Evolutionary conservation across 2,329 filamentous ascomycete genomes (phyloP), one percentile per base, ranked within the genome.

Genomic region (Knufia fluminis): DNA sequence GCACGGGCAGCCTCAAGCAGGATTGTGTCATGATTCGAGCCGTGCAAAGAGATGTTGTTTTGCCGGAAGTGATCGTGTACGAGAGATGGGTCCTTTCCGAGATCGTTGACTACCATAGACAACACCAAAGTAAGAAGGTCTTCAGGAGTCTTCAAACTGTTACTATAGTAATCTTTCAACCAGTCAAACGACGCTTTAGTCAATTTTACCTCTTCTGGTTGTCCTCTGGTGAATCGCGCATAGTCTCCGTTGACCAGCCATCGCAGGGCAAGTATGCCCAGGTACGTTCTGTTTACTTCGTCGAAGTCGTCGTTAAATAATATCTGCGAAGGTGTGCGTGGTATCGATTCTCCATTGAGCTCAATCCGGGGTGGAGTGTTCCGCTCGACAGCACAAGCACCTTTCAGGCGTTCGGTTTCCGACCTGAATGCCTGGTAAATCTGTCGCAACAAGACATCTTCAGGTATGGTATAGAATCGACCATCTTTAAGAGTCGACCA

Each of bases 241-340:
- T 69, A 69, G 22, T 68, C 56, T n/a, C 54, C 54, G 4, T 60
- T 62, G 19, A 61, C 55, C 14, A 69, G 55, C 68, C 66, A 69
- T 49, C 64, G 63, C 40, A 69, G 47, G 1, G 64, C 58, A 31
- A 68, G 52, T 16, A 69, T 54, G 16, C 65, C 63, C 22, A 66
- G 60, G 4, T 69, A 57, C 0, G 68, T 69, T 17, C 68, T 66
- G 43, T 69, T 68, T 31, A 70, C 61, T 54, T 70, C 68, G 40
- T 62, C 60, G 39, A 61, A 68, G n/a, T 68, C 59, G 9, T 52
- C 22, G 2, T 47, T 57, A 32, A 59, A 68, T 2, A 68, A 49
- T 3, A 60, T 54, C 10, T 59, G 48, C 3, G 66, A 68, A 2
- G 57, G 57, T 14, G 42, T 56, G 14, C 61, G 58, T 12, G 52